Percentiles rank a stretch among this genome's conserved stretches.
Conservation (phyloP, 2,329 filamentous ascomycete species). For the Pseudogymnoascus sp. region DNA sequence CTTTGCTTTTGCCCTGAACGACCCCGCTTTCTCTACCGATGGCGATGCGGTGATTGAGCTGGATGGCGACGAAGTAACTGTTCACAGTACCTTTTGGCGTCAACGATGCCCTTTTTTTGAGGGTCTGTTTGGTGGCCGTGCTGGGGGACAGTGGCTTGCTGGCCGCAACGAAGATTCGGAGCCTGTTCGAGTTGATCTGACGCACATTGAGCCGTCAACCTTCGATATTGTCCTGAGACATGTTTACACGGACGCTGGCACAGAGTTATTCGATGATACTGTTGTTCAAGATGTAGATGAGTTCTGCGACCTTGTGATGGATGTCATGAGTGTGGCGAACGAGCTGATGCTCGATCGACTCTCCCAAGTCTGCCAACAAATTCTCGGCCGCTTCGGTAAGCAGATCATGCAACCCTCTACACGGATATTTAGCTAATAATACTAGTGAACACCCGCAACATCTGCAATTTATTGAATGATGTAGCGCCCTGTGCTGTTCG, state of each 20-base stretch:
- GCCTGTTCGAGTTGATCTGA: slow-evolving; percentile 65
- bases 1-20: slow-evolving; percentile 58
- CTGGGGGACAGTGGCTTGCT: slow-evolving; percentile 74
- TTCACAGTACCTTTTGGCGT: slow-evolving; percentile 73
- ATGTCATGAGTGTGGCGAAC: slow-evolving; percentile 82
- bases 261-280: slow-evolving; percentile 72
- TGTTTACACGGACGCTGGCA: slow-evolving; percentile 74
- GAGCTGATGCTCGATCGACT: slow-evolving; percentile 92
- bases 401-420: neutral
- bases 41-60: slow-evolving; percentile 74
- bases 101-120: slow-evolving; percentile 88
- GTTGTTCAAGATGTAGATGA: slow-evolving; percentile 65
- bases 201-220: slow-evolving; percentile 63
- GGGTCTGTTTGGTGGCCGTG: slow-evolving; percentile 80
- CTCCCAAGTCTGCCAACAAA: slow-evolving; percentile 78
- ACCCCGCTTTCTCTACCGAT: slow-evolving; percentile 65
- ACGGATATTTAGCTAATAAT: slow-evolving; percentile 17
- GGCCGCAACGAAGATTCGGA: slow-evolving; percentile 48
- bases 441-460: slow-evolving; percentile 70
- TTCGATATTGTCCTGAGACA: slow-evolving; percentile 74
- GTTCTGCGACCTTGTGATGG: slow-evolving; percentile 80
- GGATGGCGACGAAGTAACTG: slow-evolving; percentile 58
- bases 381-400: slow-evolving; percentile 68
- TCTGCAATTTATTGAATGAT: slow-evolving; percentile 75
- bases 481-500: slow-evolving; percentile 75